Evolutionary conservation across 345 rosid species (phyloP).

Genomic region (Leavenworthia alabamica): DNA sequence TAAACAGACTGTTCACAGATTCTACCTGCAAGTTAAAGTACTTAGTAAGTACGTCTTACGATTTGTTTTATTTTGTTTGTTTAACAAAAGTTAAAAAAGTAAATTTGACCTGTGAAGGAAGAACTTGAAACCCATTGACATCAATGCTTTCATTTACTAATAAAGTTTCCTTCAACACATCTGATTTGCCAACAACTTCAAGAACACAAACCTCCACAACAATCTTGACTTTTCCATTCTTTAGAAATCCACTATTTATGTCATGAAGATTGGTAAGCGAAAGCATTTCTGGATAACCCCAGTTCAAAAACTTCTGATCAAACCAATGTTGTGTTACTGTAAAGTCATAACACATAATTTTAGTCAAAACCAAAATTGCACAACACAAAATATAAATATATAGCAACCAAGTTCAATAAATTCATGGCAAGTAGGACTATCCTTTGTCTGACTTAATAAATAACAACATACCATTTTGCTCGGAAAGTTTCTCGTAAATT

Average conservation of each 20-base stretch:
- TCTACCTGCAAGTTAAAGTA: background rate
- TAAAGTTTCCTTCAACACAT: background rate
- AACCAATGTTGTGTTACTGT: fast-evolving
- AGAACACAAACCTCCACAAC: background rate
- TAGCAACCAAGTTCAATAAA: too few species aligned
- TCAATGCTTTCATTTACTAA: background rate
- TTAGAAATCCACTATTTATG: background rate
- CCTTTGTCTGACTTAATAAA: background rate
- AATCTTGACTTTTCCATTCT: background rate
- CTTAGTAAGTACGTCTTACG: too few species aligned
- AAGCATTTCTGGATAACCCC: fast-evolving
- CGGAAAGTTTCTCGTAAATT: background rate
- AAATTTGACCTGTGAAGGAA: too few species aligned
- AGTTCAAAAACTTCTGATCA: fast-evolving
- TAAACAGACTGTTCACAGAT: background rate
- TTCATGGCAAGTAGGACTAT: too few species aligned
- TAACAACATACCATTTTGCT: background rate
- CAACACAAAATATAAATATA: too few species aligned
- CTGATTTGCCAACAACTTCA: background rate
- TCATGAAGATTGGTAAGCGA: background rate
- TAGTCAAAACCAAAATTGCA: background rate
- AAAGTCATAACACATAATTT: background rate
- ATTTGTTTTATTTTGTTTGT: too few species aligned
- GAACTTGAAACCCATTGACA: background rate
- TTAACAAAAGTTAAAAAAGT: too few species aligned